phyloP scores from a whole-genome alignment of 345 rosid genomes.

The Populus deltoides region DNA sequence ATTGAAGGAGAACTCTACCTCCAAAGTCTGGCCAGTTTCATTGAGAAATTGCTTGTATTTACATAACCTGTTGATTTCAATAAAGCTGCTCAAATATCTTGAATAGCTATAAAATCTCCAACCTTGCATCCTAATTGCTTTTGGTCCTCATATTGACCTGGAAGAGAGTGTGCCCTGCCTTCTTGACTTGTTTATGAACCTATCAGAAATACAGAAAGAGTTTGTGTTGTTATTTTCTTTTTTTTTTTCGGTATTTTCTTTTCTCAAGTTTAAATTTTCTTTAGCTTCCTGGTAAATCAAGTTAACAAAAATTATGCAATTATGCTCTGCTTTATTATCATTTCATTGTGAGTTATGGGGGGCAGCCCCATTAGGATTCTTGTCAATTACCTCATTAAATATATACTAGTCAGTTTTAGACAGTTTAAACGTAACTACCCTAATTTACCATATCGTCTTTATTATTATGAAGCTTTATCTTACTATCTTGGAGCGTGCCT shows the following conservation, averaged over 20 bases:
- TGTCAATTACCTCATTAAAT: no score
- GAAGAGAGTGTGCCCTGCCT: neutral
- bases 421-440: no score
- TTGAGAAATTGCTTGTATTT: neutral
- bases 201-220: neutral
- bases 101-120: neutral
- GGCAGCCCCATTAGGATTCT: no score
- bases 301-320: neutral
- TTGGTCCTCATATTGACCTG: neutral
- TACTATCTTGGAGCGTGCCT: neutral
- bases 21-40: neutral
- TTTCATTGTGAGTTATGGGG: no score
- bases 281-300: no score
- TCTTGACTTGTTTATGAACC: neutral
- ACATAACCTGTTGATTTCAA: neutral
- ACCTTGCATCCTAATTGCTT: neutral
- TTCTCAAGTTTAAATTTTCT: neutral
- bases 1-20: neutral
- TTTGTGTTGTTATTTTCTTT: neutral
- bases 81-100: conserved; percentile 4
- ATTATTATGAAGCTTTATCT: neutral
- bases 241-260: neutral
- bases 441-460: no score
- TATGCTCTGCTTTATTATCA: neutral
- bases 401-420: neutral